Evolutionary conservation across 345 rosid genomes (phyloP).

Genomic region (Hypericum androsaemum): DNA sequence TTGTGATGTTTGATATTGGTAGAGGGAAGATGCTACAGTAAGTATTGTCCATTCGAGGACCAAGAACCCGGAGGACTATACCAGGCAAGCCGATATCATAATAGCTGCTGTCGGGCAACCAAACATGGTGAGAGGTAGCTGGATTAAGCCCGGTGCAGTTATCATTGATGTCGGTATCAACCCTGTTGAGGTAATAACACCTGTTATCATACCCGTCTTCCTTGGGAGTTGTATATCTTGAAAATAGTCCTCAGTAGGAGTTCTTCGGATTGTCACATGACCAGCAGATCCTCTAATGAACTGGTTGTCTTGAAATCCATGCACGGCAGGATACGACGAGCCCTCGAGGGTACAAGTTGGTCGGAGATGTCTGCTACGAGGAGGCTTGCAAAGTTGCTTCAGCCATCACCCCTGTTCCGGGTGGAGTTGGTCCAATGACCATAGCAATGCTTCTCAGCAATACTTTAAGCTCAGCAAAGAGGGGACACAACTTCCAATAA

Average conservation of each 20-base stretch:
- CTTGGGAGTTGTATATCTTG: background rate
- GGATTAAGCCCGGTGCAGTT: constrained; percentile 91
- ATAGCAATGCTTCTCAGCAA: constrained; percentile 84
- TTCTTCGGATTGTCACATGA: too few relatives aligned
- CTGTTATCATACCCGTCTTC: background rate
- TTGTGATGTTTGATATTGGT: constrained; percentile 3
- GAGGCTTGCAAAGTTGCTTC: constrained; percentile 70
- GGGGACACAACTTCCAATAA: constrained; percentile 27
- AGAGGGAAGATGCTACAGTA: constrained; percentile 83
- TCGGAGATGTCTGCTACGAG: constrained; percentile 75
- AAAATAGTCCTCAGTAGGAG: background rate
- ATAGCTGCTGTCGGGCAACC: constrained; percentile 80
- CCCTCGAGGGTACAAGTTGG: constrained; percentile 56
- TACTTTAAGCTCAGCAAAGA: constrained; percentile 69
- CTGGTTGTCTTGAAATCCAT: background rate
- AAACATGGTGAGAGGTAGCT: constrained; percentile 68
- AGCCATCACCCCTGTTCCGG: constrained; percentile 75
- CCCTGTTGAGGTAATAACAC: constrained; percentile 51
- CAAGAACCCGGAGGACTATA: constrained; percentile 59
- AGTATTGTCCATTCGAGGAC: constrained; percentile 77
- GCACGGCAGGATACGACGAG: constrained; percentile 43
- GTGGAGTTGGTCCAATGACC: constrained; percentile 94
- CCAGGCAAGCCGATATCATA: constrained; percentile 66
- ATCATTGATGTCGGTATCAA: constrained; percentile 86
- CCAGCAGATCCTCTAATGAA: too few relatives aligned